Conservation (phyloP, 1,284 basidiomycete species). For the Apiotrichum montevideense region DNA sequence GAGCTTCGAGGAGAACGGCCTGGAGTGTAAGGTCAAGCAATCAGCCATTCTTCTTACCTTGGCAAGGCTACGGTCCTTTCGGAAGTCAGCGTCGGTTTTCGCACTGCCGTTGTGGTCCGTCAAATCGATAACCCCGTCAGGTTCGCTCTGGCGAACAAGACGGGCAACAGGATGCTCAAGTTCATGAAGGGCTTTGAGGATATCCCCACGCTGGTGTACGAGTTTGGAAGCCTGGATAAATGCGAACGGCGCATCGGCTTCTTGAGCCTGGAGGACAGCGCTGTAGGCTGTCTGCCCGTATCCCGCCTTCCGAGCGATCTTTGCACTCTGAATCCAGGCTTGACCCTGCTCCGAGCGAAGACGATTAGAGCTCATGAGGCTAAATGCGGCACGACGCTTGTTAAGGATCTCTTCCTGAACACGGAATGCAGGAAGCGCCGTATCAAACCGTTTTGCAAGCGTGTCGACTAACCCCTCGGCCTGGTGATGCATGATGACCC, state of each 20-base stretch:
- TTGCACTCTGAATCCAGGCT: slow-evolving; percentile 88
- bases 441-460: slow-evolving; percentile 35
- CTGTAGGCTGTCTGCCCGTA: slow-evolving; percentile 97
- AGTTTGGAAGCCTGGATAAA: slow-evolving; percentile 92
- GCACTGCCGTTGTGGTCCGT: slow-evolving; percentile 47
- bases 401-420: slow-evolving; percentile 84
- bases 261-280: slow-evolving; percentile 83
- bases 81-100: slow-evolving; percentile 48
- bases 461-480: slow-evolving; percentile 22
- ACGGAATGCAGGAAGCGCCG: slow-evolving; percentile 83
- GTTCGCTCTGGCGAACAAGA: slow-evolving; percentile 2
- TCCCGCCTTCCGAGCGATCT: slow-evolving; percentile 89
- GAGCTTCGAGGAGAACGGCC: slow-evolving; percentile 80
- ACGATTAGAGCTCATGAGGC: slow-evolving; percentile 33
- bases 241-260: slow-evolving; percentile 66
- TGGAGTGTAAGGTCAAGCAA: slow-evolving; percentile 40
- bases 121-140: slow-evolving; percentile 51
- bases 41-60: slow-evolving; percentile 54
- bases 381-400: slow-evolving; percentile 79
- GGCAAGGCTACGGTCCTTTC: slow-evolving; percentile 48
- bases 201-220: slow-evolving; percentile 70
- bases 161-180: slow-evolving; percentile 44
- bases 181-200: slow-evolving; percentile 80
- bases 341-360: slow-evolving; percentile 62
- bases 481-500: slow-evolving; percentile 2